Evolutionary conservation across 352 stramenopile genomes (phyloP), one percentile per base, ranked within the genome.

Genomic region (Pythium scleroteichum): DNA sequence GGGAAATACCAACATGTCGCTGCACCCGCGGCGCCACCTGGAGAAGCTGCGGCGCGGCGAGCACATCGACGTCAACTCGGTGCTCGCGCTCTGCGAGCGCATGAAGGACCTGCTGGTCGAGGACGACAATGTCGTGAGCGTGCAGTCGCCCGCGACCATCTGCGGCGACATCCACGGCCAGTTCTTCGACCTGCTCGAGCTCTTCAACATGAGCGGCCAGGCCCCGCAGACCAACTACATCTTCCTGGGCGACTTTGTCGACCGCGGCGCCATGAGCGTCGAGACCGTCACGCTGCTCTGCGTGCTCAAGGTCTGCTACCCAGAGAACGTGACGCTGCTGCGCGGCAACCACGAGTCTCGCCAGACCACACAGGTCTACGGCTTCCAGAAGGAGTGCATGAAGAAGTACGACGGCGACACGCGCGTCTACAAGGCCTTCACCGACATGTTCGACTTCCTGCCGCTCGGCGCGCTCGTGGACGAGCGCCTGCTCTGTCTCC

Each of bases 371-470:
- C 72, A 82, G 47, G 75, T 84, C 24, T 84, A 88, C 64, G 79
- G 79, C 49, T 88, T 88, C 61, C 87, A 88, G 64, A 78, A 87
- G 60, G 79, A 88, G 59, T 88, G 79, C 44, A 73, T 88, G 59
- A 72, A 78, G 53, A 88, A 86, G 63, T 88, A 88, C 62, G 62
- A 70, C 51, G 82, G 68, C 69, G 93, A 95, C 56, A 85, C 85
- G 33, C 94, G 94, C 66, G 86, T 96, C 26, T 96, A 88, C 87
- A 94, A 95, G 65, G 94, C 94, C 66, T 96, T 95, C 53, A 96
- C 82, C 19, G 88, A 95, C 66, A 72, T 95, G 48, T 96, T 96
- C 64, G 87, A 96, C 73, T 87, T 92, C 65, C 51, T 96, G 49
- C 86, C 86, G 19, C 92, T 96, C 69, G 91, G 87, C 53, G 88